phyloP scores from a whole-genome alignment of 2,329 filamentous ascomycete species.

The Clathrospora elynae region DNA sequence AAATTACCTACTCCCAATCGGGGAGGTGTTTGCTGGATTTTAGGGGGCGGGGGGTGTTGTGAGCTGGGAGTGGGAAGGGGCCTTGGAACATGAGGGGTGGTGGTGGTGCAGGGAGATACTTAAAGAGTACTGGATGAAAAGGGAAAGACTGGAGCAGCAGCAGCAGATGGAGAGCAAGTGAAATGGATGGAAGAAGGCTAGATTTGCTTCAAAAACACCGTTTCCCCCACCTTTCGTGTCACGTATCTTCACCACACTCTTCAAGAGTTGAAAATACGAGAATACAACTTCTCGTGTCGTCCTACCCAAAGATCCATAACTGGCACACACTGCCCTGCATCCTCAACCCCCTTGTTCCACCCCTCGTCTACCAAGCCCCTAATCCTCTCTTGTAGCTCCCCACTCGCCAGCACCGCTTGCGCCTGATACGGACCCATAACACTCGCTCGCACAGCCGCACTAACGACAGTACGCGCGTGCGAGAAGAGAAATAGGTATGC shows the following conservation, averaged over 20 bases:
- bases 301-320: constrained; percentile 83
- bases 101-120: too few relatives aligned
- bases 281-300: constrained; percentile 81
- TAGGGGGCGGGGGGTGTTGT: neutral
- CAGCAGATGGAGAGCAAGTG: neutral
- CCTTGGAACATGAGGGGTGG: too few relatives aligned
- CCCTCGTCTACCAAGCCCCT: constrained; percentile 63
- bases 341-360: constrained; percentile 63
- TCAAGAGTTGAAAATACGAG: constrained; percentile 83
- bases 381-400: constrained; percentile 63
- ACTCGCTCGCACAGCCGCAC: constrained; percentile 76
- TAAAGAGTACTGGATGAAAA: too few relatives aligned
- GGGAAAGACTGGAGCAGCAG: too few relatives aligned
- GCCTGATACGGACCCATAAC: constrained; percentile 82
- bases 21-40: too few relatives aligned
- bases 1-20: too few relatives aligned
- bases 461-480: constrained; percentile 76
- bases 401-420: constrained; percentile 71
- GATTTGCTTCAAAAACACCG: too few relatives aligned
- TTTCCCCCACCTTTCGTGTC: too few relatives aligned
- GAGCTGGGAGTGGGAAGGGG: too few relatives aligned
- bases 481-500: constrained; percentile 77
- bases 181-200: too few relatives aligned
- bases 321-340: constrained; percentile 76
- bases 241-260: neutral